Conservation (phyloP, 371 early-diverging fungal species). For the Mucor sp. region DNA sequence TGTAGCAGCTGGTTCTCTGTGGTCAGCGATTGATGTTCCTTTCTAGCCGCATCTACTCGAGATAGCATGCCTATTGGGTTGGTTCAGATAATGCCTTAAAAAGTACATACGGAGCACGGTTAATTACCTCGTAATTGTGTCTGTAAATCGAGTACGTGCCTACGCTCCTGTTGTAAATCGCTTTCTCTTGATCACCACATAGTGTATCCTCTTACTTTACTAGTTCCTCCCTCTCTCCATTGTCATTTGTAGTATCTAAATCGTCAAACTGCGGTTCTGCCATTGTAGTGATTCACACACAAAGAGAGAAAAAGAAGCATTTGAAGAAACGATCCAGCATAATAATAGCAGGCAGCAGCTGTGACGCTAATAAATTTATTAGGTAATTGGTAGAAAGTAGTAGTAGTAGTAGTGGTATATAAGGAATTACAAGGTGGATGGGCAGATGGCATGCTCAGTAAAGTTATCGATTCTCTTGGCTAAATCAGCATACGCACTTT, state of each 20-base stretch:
- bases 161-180: slow-evolving; percentile 2
- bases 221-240: slow-evolving; percentile 35
- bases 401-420: neutral
- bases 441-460: neutral
- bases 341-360: too few relatives aligned
- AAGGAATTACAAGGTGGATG: neutral
- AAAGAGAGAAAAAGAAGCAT: neutral
- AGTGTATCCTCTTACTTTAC: slow-evolving; percentile 26
- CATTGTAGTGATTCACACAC: neutral
- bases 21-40: slow-evolving; percentile 50
- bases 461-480: slow-evolving; percentile 35
- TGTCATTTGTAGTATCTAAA: slow-evolving; percentile 17
- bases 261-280: slow-evolving; percentile 14
- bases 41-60: slow-evolving; percentile 46
- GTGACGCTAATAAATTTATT: neutral
- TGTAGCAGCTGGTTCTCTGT: slow-evolving; percentile 56
- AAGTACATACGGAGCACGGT: neutral
- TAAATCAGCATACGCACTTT: slow-evolving; percentile 34
- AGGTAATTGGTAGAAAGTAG: neutral
- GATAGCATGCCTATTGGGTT: slow-evolving; percentile 35
- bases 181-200: neutral
- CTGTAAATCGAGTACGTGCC: slow-evolving; percentile 46
- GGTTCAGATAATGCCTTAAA: neutral
- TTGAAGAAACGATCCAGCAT: slow-evolving; percentile 1
- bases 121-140: slow-evolving; percentile 37